These are phyloP conservation scores for Castanea crenata DNA, from an alignment of 306 rosid species.

Conservation along the genomic window DNA sequence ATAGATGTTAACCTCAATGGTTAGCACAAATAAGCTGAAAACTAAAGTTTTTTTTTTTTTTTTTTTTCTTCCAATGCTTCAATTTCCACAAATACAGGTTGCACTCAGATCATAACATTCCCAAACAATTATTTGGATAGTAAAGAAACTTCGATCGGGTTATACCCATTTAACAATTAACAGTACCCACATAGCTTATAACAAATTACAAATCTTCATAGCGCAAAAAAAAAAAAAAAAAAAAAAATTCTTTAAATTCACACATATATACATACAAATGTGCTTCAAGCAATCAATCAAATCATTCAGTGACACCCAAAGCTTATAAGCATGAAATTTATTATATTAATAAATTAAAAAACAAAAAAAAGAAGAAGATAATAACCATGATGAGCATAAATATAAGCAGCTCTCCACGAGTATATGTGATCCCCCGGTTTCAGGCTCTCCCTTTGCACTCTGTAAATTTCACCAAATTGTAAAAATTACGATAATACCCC, in stretches of 20 bases:
- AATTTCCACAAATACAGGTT: background rate
- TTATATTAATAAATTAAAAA: background rate
- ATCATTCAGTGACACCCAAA: background rate
- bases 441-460: constrained; percentile 55
- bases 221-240: background rate
- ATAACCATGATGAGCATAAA: constrained; percentile 94
- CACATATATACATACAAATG: background rate
- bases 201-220: background rate
- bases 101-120: background rate
- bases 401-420: constrained; percentile 84
- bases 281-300: background rate
- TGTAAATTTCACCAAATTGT: constrained; percentile 8
- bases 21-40: too few relatives aligned
- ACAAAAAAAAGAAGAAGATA: background rate
- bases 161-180: background rate
- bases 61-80: background rate
- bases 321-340: background rate
- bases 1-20: background rate
- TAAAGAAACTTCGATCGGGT: background rate
- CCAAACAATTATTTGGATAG: background rate
- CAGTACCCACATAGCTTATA: background rate
- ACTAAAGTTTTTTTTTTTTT: too few relatives aligned
- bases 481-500: background rate
- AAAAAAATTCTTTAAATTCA: background rate
- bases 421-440: constrained; percentile 93